Evolutionary conservation across 2,329 filamentous ascomycete genomes (phyloP).

Genomic region (Xylaria sp.): DNA sequence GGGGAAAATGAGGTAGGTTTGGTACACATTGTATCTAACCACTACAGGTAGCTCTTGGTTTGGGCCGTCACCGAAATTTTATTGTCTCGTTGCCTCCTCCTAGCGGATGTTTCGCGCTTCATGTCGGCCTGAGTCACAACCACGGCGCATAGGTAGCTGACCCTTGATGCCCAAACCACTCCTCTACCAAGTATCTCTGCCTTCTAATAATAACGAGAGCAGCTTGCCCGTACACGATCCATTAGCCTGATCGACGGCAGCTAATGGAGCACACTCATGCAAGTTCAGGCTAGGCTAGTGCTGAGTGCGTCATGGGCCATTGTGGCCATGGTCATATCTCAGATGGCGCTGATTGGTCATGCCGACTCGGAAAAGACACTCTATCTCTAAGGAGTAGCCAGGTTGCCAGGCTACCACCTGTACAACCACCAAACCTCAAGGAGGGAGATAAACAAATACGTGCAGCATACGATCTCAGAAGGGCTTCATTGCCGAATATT

Average conservation of each 20-base stretch:
- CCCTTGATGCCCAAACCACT: not conserved
- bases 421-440: not conserved
- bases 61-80: too few relatives aligned
- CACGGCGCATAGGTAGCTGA: too few relatives aligned
- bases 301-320: not conserved
- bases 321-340: too few relatives aligned
- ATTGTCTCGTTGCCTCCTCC: too few relatives aligned
- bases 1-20: too few relatives aligned
- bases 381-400: too few relatives aligned
- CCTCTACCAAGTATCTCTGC: not conserved
- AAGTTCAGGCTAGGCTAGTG: not conserved
- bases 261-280: not conserved
- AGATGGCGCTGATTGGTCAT: not conserved
- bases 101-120: not conserved
- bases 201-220: not conserved
- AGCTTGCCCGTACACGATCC: not conserved
- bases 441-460: too few relatives aligned
- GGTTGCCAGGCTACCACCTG: too few relatives aligned
- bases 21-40: too few relatives aligned
- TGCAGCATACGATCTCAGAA: too few relatives aligned
- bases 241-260: not conserved
- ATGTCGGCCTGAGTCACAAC: conserved; percentile 4
- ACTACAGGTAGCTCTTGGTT: too few relatives aligned
- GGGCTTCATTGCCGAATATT: too few relatives aligned
- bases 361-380: not conserved